These are phyloP conservation scores for Taphrina communis DNA, from an alignment of 1,139 yeast genomes.

Conservation along the genomic window DNA sequence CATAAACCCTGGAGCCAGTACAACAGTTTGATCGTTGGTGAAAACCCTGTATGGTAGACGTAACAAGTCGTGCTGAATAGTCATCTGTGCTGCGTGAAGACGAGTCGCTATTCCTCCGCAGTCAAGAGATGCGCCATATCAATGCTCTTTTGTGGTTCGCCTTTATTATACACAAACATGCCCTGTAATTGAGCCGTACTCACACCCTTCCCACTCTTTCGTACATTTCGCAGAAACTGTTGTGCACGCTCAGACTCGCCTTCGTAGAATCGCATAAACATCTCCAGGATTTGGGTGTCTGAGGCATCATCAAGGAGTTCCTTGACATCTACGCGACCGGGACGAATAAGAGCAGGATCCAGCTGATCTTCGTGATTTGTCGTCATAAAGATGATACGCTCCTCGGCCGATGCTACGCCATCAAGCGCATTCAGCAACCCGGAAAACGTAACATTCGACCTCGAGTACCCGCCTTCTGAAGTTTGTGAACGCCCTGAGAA, in stretches of 20 bases:
- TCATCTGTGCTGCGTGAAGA: too few relatives aligned
- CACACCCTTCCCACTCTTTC: constrained; percentile 62
- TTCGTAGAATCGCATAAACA: constrained; percentile 86
- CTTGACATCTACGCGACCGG: constrained; percentile 88
- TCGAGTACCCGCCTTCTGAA: constrained; percentile 56
- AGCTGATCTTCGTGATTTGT: constrained; percentile 93
- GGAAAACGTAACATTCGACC: constrained; percentile 83
- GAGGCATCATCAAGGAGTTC: constrained; percentile 84
- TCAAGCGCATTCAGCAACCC: constrained; percentile 92
- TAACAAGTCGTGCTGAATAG: too few relatives aligned
- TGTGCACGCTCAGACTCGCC: constrained; percentile 66
- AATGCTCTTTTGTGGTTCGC: constrained; percentile 78
- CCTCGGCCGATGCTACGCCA: constrained; percentile 99
- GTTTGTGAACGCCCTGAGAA: constrained; percentile 80
- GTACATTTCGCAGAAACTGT: constrained; percentile 63
- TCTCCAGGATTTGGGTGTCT: constrained; percentile 72
- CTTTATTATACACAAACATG: constrained; percentile 87
- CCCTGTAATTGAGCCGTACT: constrained; percentile 97
- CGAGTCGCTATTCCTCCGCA: neutral
- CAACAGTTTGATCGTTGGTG: too few relatives aligned
- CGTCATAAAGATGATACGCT: constrained; percentile 95
- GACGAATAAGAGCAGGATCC: constrained; percentile 78
- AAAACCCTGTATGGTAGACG: too few relatives aligned
- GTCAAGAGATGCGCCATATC: constrained; percentile 55
- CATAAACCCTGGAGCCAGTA: too few relatives aligned